phyloP scores from a whole-genome alignment of 2,329 filamentous ascomycete species.

The Venturia carpophila region DNA sequence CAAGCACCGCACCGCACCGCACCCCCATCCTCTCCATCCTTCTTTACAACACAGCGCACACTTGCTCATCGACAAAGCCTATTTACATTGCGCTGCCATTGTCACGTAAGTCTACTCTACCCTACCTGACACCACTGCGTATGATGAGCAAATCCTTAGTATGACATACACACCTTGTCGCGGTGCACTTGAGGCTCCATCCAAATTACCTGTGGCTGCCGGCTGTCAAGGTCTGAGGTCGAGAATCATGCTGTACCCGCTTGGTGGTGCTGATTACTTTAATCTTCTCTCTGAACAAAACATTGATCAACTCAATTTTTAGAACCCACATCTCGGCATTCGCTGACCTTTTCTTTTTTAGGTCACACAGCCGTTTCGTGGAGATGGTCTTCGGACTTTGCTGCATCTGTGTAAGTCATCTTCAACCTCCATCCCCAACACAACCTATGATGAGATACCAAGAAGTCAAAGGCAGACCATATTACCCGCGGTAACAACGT shows the following conservation, averaged over 20 bases:
- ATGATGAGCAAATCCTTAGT: constrained; percentile 10
- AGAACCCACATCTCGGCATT: background rate
- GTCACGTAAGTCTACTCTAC: background rate
- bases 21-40: no score
- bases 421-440: background rate
- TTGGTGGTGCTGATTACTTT: background rate
- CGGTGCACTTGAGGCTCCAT: background rate
- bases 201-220: background rate
- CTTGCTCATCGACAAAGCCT: no score
- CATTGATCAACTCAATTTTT: background rate
- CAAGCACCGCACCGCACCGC: no score
- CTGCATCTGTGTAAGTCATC: background rate
- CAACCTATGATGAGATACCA: background rate
- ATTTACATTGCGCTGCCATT: background rate
- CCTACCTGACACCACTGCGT: background rate
- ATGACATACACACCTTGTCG: background rate
- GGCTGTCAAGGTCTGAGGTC: background rate
- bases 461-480: background rate
- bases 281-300: constrained; percentile 10
- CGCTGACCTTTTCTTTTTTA: background rate
- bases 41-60: no score
- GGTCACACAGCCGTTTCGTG: background rate
- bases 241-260: background rate
- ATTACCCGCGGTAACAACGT: background rate
- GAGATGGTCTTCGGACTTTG: background rate